Evolutionary conservation across 2,329 filamentous ascomycete genomes (phyloP).

Genomic region (Fusarium acutatum): DNA sequence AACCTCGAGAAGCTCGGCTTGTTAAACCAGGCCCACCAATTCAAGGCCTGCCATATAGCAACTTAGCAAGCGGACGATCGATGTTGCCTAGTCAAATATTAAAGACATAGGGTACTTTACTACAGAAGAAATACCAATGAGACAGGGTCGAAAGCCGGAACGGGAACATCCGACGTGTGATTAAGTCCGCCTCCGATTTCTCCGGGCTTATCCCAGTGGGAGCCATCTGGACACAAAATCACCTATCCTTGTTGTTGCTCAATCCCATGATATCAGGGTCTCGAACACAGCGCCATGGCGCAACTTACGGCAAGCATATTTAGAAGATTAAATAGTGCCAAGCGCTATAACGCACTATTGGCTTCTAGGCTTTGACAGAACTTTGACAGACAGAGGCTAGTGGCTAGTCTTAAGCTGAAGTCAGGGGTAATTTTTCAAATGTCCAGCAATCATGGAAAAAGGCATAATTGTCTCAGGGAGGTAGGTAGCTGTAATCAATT

Average conservation of each 20-base stretch:
- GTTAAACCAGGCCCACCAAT: accelerated
- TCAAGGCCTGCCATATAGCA: accelerated
- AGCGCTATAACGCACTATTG: background rate
- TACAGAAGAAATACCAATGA: background rate
- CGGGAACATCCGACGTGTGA: background rate
- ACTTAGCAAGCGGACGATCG: background rate
- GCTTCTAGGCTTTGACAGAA: background rate
- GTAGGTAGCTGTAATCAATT: accelerated
- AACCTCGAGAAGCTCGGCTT: too few relatives aligned
- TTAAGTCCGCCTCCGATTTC: background rate
- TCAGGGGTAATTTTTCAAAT: background rate
- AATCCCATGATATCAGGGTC: background rate
- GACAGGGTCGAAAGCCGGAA: too few relatives aligned
- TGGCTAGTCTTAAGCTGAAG: background rate
- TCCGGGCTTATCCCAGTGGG: accelerated
- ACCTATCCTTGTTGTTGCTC: accelerated
- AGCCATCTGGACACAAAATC: background rate
- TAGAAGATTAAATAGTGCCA: background rate
- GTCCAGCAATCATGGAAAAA: too few relatives aligned
- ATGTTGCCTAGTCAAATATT: background rate
- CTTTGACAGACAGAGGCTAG: background rate
- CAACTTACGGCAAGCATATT: background rate
- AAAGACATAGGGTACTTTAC: background rate
- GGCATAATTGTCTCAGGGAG: background rate
- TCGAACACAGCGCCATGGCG: accelerated